Evolutionary conservation across 2,329 filamentous ascomycete species (phyloP), one percentile per base, ranked within the genome.

Genomic region (Penicillium vulpinum): DNA sequence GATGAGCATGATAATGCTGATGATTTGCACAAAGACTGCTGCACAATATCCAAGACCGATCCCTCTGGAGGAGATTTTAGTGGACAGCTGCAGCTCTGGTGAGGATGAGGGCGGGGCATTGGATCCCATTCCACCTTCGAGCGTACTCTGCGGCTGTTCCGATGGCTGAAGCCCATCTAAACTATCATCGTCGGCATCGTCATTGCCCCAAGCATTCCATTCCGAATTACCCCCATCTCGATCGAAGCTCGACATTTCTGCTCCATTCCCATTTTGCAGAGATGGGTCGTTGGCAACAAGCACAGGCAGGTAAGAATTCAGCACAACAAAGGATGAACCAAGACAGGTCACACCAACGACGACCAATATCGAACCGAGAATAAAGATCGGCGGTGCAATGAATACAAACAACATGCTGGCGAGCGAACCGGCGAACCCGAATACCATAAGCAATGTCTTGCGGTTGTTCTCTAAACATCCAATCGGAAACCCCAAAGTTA

Each of bases 271-370:
- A 16, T 68, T 69, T 52, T 74, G 73, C 13, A 81, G 70, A 0
- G 76, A 77, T 2, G 89, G 86, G 71, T 96, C 91, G 67, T 94
- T 87, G 43, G 92, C 84, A 54, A 96, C 92, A 3, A 97, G 82
- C 3, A 97, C 80, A 0, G 92, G 92, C 26, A 97, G 80, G 66
- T 96, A 97, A 0, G 92, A 95, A 75, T 97, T 97, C 26, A 97
- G 79, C 5, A 97, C 81, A 3, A 97, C 92, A 70, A 96, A 96
- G 0, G 91, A 95, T 4, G 91, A 91, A 6, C 92, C 92, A 62
- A 96, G 92, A 40, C 90, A 92, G 1, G 90, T 92, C 68, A 96
- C 96, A 18, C 91, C 90, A 40, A 96, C 79, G 58, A 96, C 89
- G 18, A 92, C 92, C 56, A 95, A 80, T 2, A 96, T 61, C 2